Evolutionary conservation across 1,284 basidiomycete species (phyloP), one percentile per base, ranked within the genome.

Genomic region (Ganoderma meredithae): DNA sequence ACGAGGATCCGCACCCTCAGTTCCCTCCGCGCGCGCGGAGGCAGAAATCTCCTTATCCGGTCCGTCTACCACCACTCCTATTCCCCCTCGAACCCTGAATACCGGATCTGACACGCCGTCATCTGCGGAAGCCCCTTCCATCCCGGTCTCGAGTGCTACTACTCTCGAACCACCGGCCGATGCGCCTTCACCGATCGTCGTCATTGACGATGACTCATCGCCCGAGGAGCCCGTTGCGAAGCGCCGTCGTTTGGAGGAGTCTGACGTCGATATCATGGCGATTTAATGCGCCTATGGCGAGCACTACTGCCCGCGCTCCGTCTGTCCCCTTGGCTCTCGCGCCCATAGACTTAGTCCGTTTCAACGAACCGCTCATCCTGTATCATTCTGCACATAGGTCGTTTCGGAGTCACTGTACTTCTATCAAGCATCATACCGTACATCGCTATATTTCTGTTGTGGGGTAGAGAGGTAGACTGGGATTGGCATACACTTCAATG

Each of bases 121-220:
- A 62, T 33, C 59, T 62, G 73, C 73, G 9, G 43, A 63, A 15
- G 36, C 47, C 19, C 39, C 66, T 47, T 60, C 64, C 52, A 60
- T 41, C 55, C 61, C 52, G 47, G 72, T 58, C 3, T 70, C 73
- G 7, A 69, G 76, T 0, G 69, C 71, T 63, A 69, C 66, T 31
- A 65, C 71, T 53, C 67, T 68, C 72, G 80, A 53, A 81, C 81
- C 33, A 9, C 70, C 84, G 79, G 52, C 83, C 82, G 58, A 83
- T 25, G 72, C 75, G 8, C 73, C 76, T 31, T 78, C 77, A 7
- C 77, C 79, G 12, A 82, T 89, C 63, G 78, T 89, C 40, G 82
- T 89, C 49, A 86, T 88, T 63, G 89, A 90, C 68, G 88, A 88
- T 43, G 88, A 81, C 66, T 76, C 76, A 13, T 52, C 66, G n/a